A percentile compares a stretch with the other conserved stretches of the same genome.
These are phyloP conservation scores for Phytophthora fragariae DNA, from an alignment of 352 stramenopile genomes.

Conservation along the genomic window DNA sequence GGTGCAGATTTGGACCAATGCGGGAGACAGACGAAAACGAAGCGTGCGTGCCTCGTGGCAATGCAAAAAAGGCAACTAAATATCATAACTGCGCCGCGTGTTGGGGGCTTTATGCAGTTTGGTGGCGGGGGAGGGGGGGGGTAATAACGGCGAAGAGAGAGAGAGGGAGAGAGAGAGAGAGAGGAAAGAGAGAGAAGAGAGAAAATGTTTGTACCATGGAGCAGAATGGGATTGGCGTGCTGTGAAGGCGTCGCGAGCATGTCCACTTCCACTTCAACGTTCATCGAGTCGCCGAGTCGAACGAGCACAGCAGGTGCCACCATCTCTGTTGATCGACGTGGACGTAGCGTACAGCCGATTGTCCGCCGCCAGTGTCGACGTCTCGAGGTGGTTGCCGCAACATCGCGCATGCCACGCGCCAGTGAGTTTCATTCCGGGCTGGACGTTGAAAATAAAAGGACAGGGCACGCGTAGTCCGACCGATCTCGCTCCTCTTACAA, in stretches of 20 bases:
- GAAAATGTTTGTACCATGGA: background rate
- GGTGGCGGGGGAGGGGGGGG: no score
- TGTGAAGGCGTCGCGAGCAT: background rate
- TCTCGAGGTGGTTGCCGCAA: background rate
- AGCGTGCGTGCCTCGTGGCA: background rate
- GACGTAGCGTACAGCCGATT: constrained; percentile 8
- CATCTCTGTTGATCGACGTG: constrained; percentile 20
- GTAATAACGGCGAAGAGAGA: background rate
- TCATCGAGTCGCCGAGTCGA: constrained; percentile 15
- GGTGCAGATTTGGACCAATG: background rate
- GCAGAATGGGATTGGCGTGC: background rate
- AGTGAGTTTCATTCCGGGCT: constrained; percentile 3
- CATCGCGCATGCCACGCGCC: background rate
- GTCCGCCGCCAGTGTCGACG: background rate
- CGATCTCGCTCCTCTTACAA: constrained; percentile 37
- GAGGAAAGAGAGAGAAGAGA: background rate
- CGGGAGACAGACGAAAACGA: background rate
- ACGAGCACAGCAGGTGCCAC: constrained; percentile 17
- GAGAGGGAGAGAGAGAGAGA: background rate
- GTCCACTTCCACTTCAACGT: constrained; percentile 22
- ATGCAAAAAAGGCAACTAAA: background rate
- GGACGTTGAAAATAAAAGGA: constrained; percentile 56
- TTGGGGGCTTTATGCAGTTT: background rate
- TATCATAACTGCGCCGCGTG: background rate
- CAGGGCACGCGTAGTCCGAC: constrained; percentile 48